phyloP scores from a whole-genome alignment of 352 stramenopile genomes.

The Globisporangium alternatum region DNA sequence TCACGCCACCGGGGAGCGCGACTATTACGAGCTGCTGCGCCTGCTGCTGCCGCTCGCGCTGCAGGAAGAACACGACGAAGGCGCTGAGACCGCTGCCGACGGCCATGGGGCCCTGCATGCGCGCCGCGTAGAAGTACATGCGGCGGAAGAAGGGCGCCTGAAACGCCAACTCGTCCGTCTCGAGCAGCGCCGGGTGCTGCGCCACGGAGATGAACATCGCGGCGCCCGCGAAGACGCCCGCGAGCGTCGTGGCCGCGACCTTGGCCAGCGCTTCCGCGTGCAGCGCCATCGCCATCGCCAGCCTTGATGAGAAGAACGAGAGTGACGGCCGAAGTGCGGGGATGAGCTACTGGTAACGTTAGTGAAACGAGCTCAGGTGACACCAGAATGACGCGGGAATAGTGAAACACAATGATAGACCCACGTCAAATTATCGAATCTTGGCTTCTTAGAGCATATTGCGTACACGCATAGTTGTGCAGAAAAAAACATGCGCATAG shows the following conservation, averaged over 20 bases:
- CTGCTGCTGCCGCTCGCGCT: conserved; percentile 25
- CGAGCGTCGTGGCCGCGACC: conserved; percentile 50
- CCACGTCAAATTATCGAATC: not conserved
- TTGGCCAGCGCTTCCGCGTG: conserved; percentile 63
- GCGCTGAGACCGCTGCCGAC: conserved; percentile 52
- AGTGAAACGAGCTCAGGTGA: not conserved
- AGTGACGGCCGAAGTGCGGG: not conserved
- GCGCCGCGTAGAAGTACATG: conserved; percentile 76
- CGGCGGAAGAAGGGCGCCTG: conserved; percentile 73
- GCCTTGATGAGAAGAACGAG: not conserved
- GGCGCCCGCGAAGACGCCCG: conserved; percentile 66
- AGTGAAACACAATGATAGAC: not conserved
- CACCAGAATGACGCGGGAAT: conserved; percentile 1
- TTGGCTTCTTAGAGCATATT: not conserved
- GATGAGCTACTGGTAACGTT: not conserved
- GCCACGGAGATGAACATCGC: conserved; percentile 68
- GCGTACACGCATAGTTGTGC: not conserved
- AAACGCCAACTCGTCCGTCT: conserved; percentile 49
- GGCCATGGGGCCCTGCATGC: conserved; percentile 58
- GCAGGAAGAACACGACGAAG: conserved; percentile 41
- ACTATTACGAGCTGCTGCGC: conserved; percentile 12
- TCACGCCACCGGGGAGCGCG: too few relatives aligned
- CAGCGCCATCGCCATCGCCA: conserved; percentile 21
- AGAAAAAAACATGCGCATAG: not conserved
- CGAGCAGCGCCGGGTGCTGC: conserved; percentile 68